Evolutionary conservation across 2,329 filamentous ascomycete genomes (phyloP), one percentile per base, ranked within the genome.

Genomic region (Elsinoe batatas): DNA sequence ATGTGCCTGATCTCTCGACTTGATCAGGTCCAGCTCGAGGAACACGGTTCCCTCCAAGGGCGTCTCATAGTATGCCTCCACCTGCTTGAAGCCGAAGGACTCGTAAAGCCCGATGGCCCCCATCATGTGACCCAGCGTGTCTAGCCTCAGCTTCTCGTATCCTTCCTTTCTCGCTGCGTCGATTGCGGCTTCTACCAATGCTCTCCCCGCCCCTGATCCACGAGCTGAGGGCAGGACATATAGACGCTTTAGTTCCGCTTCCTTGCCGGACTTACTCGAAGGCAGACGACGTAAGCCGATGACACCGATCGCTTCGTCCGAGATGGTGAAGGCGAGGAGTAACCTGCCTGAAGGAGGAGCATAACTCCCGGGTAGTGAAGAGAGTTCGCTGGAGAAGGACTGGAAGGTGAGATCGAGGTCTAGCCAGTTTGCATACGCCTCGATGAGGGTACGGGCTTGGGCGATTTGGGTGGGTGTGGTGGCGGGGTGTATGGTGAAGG

Each of bases 391-490:
- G 8, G 71, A 63, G 65, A 81, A 83, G 58, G 73, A 69, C 64
- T 83, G 80, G 62, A 79, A 83, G 10, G 72, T 70, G 35, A 83
- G 76, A 60, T 80, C 79, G 53, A 83, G 71, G 17, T 70, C 69
- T 1, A 83, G 68, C 1, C 73, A 71, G 18, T 63, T 51, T 5
- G 70, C 67, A 60, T 74, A 74, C 37, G 63, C 67, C 42, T 63
- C 62, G 61, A 75, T 75, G 18, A 75, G 65, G 13, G 51, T 40
- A 11, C 54, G 60, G 17, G 68, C 69, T 15, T 65, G 66, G 18
- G 63, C 53, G 20, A 74, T 15, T 57, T 81, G 77, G 38, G 65
- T 54, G 18, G 71, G 64, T 18, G 72, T 73, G 20, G 61, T 59
- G 5, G 75, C 76, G 10, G 64, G 62, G 20, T 58, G 58, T 54